Evolutionary conservation across 805 yeast species (phyloP).

Genomic region (Jamesozyma spencerorum): DNA sequence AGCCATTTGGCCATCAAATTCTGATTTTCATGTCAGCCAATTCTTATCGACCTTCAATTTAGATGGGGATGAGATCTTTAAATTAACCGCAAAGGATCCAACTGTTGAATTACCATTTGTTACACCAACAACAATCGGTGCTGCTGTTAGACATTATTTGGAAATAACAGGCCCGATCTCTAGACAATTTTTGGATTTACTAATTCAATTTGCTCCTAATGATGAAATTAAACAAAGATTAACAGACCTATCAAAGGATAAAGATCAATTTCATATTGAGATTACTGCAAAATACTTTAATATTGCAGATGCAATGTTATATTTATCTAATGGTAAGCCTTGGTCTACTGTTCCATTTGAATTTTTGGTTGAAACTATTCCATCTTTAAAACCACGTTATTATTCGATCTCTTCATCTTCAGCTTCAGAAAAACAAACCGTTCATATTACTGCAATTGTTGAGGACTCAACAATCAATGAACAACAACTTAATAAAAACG

Average conservation of each 20-base stretch:
- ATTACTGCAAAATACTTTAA: slow-evolving; percentile 56
- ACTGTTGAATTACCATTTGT: slow-evolving; percentile 58
- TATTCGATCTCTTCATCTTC: slow-evolving; percentile 96
- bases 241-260: slow-evolving; percentile 51
- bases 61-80: slow-evolving; percentile 41
- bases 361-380: slow-evolving; percentile 70
- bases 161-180: slow-evolving; percentile 92
- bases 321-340: slow-evolving; percentile 50
- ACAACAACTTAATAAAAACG: slow-evolving; percentile 11
- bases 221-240: slow-evolving; percentile 36
- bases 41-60: slow-evolving; percentile 60
- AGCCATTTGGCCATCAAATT: slow-evolving; percentile 89
- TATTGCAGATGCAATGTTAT: slow-evolving; percentile 63
- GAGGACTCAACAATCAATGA: slow-evolving; percentile 43
- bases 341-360: slow-evolving; percentile 82
- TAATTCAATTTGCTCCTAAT: slow-evolving; percentile 78
- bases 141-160: slow-evolving; percentile 75
- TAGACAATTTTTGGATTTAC: slow-evolving; percentile 69
- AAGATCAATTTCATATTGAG: slow-evolving; percentile 55
- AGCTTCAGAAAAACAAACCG: slow-evolving; percentile 57
- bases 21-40: slow-evolving; percentile 59
- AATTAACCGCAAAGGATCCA: slow-evolving; percentile 59
- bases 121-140: slow-evolving; percentile 76
- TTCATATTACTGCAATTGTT: slow-evolving; percentile 87
- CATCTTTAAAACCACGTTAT: slow-evolving; percentile 86